Conservation (phyloP, 371 early-diverging fungal genomes). For the Lichtheimia ramosa region DNA sequence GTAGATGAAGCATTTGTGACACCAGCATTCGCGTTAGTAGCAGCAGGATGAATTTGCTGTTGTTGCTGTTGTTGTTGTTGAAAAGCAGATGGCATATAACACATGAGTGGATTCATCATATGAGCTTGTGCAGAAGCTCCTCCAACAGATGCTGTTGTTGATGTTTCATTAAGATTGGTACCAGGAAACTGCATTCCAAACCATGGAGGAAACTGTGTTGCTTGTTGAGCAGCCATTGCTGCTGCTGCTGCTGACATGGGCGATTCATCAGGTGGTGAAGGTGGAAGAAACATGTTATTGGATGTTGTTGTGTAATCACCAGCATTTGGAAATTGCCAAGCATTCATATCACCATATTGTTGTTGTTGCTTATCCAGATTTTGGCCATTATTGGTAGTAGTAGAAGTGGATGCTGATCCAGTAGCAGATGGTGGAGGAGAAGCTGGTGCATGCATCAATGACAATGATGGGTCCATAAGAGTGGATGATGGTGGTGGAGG, state of each 20-base stretch:
- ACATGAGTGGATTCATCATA: not conserved
- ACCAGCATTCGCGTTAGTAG: not conserved
- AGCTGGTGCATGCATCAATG: not conserved
- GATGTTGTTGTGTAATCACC: not conserved
- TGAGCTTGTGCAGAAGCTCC: not conserved
- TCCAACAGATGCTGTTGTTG: not conserved
- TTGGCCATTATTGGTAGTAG: not conserved
- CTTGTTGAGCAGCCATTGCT: not conserved
- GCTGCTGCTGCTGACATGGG: not conserved
- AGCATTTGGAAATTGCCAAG: not conserved
- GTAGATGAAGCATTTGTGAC: not conserved
- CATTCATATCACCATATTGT: not conserved
- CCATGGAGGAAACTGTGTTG: slow-evolving; percentile 8
- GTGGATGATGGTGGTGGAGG: not conserved
- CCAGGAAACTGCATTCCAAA: slow-evolving; percentile 6
- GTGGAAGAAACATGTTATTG: slow-evolving; percentile 7
- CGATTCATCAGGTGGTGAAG: slow-evolving; percentile 12
- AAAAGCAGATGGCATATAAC: slow-evolving; percentile 1
- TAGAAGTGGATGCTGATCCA: not conserved
- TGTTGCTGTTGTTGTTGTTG: slow-evolving; percentile 2
- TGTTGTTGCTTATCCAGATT: not conserved
- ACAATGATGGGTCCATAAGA: not conserved
- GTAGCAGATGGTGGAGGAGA: not conserved
- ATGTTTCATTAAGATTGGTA: not conserved
- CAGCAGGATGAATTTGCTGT: not conserved